Percentiles rank a stretch among this genome's conserved stretches.
Conservation (phyloP, 169 alveolate genomes). For the Blepharisma undulans region DNA sequence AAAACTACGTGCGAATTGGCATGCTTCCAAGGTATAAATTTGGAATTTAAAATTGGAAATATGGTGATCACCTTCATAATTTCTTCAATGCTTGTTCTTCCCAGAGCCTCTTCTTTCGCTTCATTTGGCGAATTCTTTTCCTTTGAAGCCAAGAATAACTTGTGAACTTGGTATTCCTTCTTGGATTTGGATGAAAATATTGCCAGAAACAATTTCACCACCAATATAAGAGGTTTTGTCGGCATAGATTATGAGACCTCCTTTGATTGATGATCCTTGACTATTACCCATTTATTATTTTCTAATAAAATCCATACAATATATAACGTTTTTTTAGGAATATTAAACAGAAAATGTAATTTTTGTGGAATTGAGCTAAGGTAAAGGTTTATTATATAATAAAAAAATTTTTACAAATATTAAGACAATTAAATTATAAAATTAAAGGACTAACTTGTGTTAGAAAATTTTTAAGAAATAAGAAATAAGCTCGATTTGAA, state of each 20-base stretch:
- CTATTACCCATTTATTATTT: background rate
- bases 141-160: background rate
- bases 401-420: too few species aligned
- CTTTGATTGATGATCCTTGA: background rate
- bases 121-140: constrained; percentile 9
- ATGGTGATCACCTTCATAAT: background rate
- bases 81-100: background rate
- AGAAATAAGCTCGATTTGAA: too few species aligned
- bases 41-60: background rate
- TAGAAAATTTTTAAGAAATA: too few species aligned
- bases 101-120: constrained; percentile 15
- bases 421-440: too few species aligned
- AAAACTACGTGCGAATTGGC: background rate
- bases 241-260: background rate
- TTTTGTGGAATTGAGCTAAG: background rate
- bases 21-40: background rate
- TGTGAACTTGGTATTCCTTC: background rate
- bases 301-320: background rate
- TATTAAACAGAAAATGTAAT: background rate
- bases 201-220: background rate
- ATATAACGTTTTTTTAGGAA: background rate
- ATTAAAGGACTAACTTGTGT: too few species aligned
- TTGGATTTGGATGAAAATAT: background rate
- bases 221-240: background rate
- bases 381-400: too few species aligned